Base-by-base conservation (phyloP, 768 basidiomycete species). In the Boletus rubroflammeus region DNA sequence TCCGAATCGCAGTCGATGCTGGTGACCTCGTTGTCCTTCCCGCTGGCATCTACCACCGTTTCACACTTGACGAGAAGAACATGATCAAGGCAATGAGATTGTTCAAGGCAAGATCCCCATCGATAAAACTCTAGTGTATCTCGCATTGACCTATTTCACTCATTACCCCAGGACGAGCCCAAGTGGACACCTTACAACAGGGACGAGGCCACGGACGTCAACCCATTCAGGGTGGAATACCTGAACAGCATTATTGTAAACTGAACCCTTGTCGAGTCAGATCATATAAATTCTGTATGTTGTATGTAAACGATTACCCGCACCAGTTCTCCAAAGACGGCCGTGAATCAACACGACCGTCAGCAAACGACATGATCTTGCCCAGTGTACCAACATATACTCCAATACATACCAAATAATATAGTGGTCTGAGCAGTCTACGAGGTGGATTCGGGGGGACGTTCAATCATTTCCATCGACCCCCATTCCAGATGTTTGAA, bases 21-120 rank as follows among this genome's bases (percentile, higher is more conserved):
- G 91, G 93, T 2, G 95, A 97, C 66, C 79, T 98, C 45, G 71
- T 97, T 49, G 84, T 97, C 50, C 71, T 98, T 39, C 95, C 95
- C 1, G 82, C 90, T 17, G 93, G 93, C 0, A 93, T 95, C 62
- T 97, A 94, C 70, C 95, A 98, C 73, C 87, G 94, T 38, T 98
- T 97, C 75, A 95, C 91, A 0, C 82, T 97, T 15, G 93, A 96
- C 66, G 79, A 83, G 57, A 72, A 65, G 47, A 82, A 97, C 69
- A 73, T 74, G 32, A 85, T 94, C 72, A 82, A 84, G 61, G 88
- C 88, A 0, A 75, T 93, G 69, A 79, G 93, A 8, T 75, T 97
- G 49, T 97, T 95, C 83, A 83, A 93, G 81, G 91, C 84, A 54
- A 32, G 72, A 57, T 23, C 23, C 34, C 31, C 19, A 43, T 40